Conservation (phyloP, 805 yeast genomes). For the Kazachstania africana region DNA sequence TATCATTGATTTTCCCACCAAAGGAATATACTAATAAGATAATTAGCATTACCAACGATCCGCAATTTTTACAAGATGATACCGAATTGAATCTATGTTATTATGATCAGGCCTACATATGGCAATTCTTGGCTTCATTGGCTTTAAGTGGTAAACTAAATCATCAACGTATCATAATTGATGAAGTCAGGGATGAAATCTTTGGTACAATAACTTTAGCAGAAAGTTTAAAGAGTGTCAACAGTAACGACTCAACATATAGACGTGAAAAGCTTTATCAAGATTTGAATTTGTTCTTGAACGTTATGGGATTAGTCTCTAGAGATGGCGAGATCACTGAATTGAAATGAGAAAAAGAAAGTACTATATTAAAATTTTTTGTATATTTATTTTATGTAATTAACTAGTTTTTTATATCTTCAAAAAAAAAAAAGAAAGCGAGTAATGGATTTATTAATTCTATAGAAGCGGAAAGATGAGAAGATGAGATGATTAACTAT, state of each 20-base stretch:
- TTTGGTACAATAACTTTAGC: slow-evolving; percentile 79
- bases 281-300: slow-evolving; percentile 82
- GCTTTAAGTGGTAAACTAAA: slow-evolving; percentile 83
- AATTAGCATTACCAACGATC: slow-evolving; percentile 2
- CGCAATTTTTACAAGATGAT: no score
- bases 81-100: slow-evolving; percentile 8
- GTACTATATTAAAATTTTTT: no score
- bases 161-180: slow-evolving; percentile 89
- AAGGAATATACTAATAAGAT: slow-evolving; percentile 24
- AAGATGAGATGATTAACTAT: no score
- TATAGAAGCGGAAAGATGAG: no score
- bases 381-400: background rate
- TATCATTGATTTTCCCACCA: slow-evolving; percentile 75
- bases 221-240: slow-evolving; percentile 30
- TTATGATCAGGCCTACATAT: slow-evolving; percentile 69
- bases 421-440: no score
- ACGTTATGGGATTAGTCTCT: slow-evolving; percentile 93
- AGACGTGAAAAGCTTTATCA: slow-evolving; percentile 51
- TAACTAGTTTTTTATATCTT: background rate
- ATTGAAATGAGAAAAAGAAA: slow-evolving; percentile 30
- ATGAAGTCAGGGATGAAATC: slow-evolving; percentile 85
- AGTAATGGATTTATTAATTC: no score
- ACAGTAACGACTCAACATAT: slow-evolving; percentile 27
- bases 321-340: slow-evolving; percentile 82
- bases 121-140: slow-evolving; percentile 94